A percentile compares a stretch with the other conserved stretches of the same genome.
phyloP scores from a whole-genome alignment of 768 basidiomycete genomes.

The Lactarius sp. region DNA sequence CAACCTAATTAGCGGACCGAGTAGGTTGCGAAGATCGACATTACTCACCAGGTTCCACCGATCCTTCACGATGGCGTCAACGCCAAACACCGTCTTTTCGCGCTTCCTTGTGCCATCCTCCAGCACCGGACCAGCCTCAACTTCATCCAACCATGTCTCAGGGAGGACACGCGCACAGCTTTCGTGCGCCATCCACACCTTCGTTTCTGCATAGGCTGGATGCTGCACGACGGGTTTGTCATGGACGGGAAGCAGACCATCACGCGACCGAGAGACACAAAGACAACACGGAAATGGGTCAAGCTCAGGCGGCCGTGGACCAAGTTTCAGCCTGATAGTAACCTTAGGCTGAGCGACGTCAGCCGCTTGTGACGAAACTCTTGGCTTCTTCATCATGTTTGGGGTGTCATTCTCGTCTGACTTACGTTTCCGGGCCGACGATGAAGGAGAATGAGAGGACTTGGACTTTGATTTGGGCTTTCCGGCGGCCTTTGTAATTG shows the following conservation, averaged over 20 bases:
- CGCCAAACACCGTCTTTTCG: conserved; percentile 69
- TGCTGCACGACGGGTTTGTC: conserved; percentile 47
- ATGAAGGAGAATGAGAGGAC: conserved; percentile 15
- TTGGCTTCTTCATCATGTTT: conserved; percentile 49
- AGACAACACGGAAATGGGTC: conserved; percentile 65
- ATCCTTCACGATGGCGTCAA: conserved; percentile 83
- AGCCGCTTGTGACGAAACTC: conserved; percentile 32
- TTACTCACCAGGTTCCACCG: conserved; percentile 83
- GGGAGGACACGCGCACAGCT: conserved; percentile 77
- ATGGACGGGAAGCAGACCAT: conserved; percentile 59
- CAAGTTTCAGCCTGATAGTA: conserved; percentile 62
- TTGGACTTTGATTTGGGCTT: conserved; percentile 23
- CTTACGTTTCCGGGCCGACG: conserved; percentile 38
- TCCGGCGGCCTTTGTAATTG: conserved; percentile 31
- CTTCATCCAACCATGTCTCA: conserved; percentile 85
- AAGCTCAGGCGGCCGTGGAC: conserved; percentile 52
- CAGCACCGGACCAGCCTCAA: conserved; percentile 37
- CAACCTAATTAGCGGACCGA: neutral
- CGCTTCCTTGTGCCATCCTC: conserved; percentile 35
- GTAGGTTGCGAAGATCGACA: neutral
- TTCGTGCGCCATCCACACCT: conserved; percentile 73
- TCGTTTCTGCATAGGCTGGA: conserved; percentile 25
- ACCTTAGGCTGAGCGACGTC: conserved; percentile 35
- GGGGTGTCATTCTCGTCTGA: conserved; percentile 34
- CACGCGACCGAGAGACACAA: conserved; percentile 49